These are phyloP conservation scores for Morella rubra DNA, from an alignment of 306 rosid genomes.

Conservation along the genomic window DNA sequence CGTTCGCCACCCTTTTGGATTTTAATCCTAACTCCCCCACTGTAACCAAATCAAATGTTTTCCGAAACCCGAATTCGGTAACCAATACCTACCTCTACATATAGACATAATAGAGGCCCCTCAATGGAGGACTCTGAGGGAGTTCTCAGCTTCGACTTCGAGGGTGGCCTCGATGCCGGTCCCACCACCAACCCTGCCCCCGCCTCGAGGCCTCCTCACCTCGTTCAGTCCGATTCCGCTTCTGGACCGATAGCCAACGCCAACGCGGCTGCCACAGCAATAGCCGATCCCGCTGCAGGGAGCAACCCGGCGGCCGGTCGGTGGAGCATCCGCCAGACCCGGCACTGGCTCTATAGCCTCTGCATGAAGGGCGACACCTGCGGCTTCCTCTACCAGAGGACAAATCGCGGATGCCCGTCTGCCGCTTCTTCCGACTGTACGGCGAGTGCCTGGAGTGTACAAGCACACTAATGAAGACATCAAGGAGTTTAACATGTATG, in stretches of 20 bases:
- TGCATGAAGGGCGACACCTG: slow-evolving; percentile 99
- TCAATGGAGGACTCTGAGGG: slow-evolving; percentile 97
- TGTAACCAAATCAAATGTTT: not conserved
- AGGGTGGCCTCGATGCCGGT: slow-evolving; percentile 82
- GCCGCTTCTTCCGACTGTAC: slow-evolving; percentile 79
- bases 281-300: not conserved
- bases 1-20: no score
- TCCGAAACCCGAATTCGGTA: slow-evolving; percentile 29
- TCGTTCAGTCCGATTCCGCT: slow-evolving; percentile 44
- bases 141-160: slow-evolving; percentile 95
- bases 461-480: slow-evolving; percentile 97
- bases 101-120: not conserved
- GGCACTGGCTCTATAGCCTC: slow-evolving; percentile 93
- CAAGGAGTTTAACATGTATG: slow-evolving; percentile 98
- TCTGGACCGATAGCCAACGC: slow-evolving; percentile 3
- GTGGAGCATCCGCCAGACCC: slow-evolving; percentile 93
- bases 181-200: slow-evolving; percentile 35
- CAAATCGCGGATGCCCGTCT: slow-evolving; percentile 95
- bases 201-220: slow-evolving; percentile 44
- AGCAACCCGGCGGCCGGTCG: slow-evolving; percentile 44
- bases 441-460: slow-evolving; percentile 97
- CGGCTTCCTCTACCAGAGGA: slow-evolving; percentile 95
- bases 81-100: no score
- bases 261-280: slow-evolving; percentile 22
- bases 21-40: no score